Base-by-base conservation (phyloP, 176 grass and related monocot genomes). In the Puya raimondii region DNA sequence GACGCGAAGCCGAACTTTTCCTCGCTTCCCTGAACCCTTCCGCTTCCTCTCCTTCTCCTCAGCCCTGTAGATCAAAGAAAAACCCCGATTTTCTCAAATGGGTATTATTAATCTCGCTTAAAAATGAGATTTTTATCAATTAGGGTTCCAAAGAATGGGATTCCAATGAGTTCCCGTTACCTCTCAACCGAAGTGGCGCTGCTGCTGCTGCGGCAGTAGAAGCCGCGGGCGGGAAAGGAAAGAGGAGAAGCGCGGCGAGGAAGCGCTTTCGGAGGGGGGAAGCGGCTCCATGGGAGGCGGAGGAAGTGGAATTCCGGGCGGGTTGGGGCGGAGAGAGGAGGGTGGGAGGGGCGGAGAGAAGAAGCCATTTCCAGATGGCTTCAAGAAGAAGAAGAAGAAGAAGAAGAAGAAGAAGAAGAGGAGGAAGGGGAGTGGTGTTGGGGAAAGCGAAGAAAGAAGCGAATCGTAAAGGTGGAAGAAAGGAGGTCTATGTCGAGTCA, bases 21-120 rank as follows among this genome's bases (percentile, higher is more conserved):
- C 49, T 17, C 53, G 16, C 12, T 79, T 86, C 54, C 23, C 71
- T 48, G 78, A 70, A 11, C 65, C 48, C 11, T 9, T 50, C 20
- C 9, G 58, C 64, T 48, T 80, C 73, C 70, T 78, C 63, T 83
- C 83, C 80, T 89, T 78, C 65, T 81, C 83, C 80, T 89, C 83
- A 50, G 66, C 73, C 73, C 92, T 96, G 76, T 15, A 52, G 16
- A 78, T 64, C n/a, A 73, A 72, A 76, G 0, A 69, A 66, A 42
- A 42, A 42, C 33, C 17, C 47, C 77, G 3, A 25, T 29, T 54
- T 64, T 52, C n/a, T 59, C 65, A 70, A 64, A 21, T 25, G 11
- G 13, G 54, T 23, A n/a, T 11, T 10, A 61, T 0, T 61, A 65
- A 69, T 22, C 76, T 10, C 56, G 13, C 56, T 61, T 61, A 12